Base-by-base conservation (phyloP, 2,329 filamentous ascomycete species). In the Fusarium brachygibbosum region DNA sequence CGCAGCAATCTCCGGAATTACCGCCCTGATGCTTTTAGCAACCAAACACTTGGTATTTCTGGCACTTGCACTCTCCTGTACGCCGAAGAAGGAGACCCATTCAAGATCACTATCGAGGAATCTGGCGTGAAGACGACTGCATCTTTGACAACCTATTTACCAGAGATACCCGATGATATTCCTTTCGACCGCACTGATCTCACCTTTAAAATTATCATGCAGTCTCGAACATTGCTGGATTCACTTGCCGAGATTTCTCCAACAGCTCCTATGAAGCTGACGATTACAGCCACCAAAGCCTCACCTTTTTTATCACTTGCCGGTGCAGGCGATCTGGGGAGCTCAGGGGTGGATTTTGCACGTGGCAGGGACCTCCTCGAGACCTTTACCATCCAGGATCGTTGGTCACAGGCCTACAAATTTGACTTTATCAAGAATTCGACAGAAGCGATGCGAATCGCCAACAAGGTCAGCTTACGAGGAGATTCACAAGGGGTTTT, bases 201-300 rank as follows among this genome's bases (percentile, higher is more conserved):
- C 11, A 85, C 89, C 11, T 92, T 98, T 82, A 99, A 98, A 78
- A 93, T 97, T 63, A 98, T 99, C 76, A 97, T 98, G 92, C 92
- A 91, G 71, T 88, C 91, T 13, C 86, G 87, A 34, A 91, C 88
- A 79, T 86, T 95, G 6, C 85, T 91, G 13, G 92, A 94, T 74
- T 89, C 90, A 17, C 83, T 94, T 40, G 85, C 87, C 2, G 92
- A 95, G 76, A 85, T 91, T 48, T 87, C 86, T 2, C 86, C 86
- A 14, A 91, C 94, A 28, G 88, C 86, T n/a, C 94, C 93, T 0
- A 87, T 88, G 7, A 87, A 89, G 38, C 83, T 97, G 25, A 90
- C 89, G 14, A 86, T 97, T 53, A 85, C 85, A 12, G 89, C 89
- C 2, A 88, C 87, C 7, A 87, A 87, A 37, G 82, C 79, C 16